Conservation (phyloP, 2,329 filamentous ascomycete genomes). For the Pseudogymnoascus verrucosus region DNA sequence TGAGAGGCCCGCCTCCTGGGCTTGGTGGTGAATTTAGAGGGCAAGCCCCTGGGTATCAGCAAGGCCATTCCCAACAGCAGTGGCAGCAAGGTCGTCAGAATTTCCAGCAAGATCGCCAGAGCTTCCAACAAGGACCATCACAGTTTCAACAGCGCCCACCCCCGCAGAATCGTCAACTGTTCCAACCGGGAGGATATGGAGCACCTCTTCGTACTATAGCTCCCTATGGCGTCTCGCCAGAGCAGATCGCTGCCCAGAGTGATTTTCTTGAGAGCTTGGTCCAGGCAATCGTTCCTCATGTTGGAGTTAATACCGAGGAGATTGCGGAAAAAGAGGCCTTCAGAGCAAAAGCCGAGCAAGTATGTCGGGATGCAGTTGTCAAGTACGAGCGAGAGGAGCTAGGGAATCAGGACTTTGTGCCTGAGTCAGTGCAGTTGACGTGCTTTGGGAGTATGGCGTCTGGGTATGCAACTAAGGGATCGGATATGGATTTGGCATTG, state of each 20-base stretch:
- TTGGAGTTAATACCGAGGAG: conserved; percentile 55
- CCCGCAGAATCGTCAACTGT: conserved; percentile 24
- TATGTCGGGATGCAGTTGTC: conserved; percentile 53
- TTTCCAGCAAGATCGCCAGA: background rate
- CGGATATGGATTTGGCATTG: conserved; percentile 83
- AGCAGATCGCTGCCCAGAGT: conserved; percentile 43
- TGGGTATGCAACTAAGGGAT: conserved; percentile 79
- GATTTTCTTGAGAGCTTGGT: conserved; percentile 43
- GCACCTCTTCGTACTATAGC: conserved; percentile 8
- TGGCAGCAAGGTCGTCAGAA: conserved; percentile 4
- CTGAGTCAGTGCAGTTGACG: conserved; percentile 55
- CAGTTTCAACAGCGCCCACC: conserved; percentile 10
- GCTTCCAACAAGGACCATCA: background rate
- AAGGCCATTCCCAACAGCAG: background rate
- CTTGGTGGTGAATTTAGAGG: background rate
- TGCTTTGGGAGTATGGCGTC: conserved; percentile 79
- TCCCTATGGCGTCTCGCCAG: conserved; percentile 19
- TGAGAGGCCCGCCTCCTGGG: background rate
- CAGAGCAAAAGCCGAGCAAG: conserved; percentile 52
- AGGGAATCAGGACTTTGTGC: conserved; percentile 39
- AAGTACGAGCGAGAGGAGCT: conserved; percentile 40
- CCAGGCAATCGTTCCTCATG: conserved; percentile 21
- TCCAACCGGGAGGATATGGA: conserved; percentile 20
- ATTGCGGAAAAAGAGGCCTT: conserved; percentile 65
- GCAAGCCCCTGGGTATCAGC: background rate